Evolutionary conservation across 1,284 basidiomycete genomes (phyloP).

Genomic region (Flammula alnicola): DNA sequence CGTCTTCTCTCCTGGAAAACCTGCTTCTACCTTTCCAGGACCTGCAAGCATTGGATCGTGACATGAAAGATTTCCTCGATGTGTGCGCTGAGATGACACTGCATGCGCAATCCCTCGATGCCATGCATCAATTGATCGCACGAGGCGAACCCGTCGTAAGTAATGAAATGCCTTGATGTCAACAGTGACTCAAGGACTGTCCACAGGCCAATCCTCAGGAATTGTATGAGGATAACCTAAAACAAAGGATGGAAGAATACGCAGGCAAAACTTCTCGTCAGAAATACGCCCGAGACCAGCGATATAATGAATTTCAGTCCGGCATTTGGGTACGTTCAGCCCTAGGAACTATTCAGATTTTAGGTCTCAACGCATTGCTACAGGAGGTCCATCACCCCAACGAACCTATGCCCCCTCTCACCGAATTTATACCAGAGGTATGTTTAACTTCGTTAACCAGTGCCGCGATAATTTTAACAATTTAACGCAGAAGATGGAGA

Average conservation of each 20-base stretch:
- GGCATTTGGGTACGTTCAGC: slow-evolving; percentile 62
- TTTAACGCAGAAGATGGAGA: slow-evolving; percentile 76
- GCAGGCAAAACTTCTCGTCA: slow-evolving; percentile 67
- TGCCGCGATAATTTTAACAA: slow-evolving; percentile 6
- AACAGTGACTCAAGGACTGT: background rate
- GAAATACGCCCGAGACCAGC: slow-evolving; percentile 69
- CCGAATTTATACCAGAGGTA: slow-evolving; percentile 75
- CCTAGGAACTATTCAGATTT: background rate
- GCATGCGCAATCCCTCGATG: slow-evolving; percentile 58
- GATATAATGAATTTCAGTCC: slow-evolving; percentile 68
- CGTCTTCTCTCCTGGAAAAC: background rate
- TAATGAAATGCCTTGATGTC: slow-evolving; percentile 10
- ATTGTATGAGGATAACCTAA: slow-evolving; percentile 49
- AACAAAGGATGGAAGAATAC: slow-evolving; percentile 51
- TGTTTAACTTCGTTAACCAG: slow-evolving; percentile 16
- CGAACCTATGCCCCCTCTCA: slow-evolving; percentile 76
- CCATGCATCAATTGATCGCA: slow-evolving; percentile 58
- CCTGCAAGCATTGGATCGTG: slow-evolving; percentile 59
- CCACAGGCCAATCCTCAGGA: slow-evolving; percentile 52
- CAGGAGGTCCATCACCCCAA: slow-evolving; percentile 74
- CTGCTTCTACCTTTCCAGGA: slow-evolving; percentile 42
- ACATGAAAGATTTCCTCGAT: slow-evolving; percentile 72
- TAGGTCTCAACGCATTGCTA: background rate
- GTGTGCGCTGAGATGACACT: slow-evolving; percentile 60
- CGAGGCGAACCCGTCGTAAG: slow-evolving; percentile 63